Evolutionary conservation across 345 rosid species (phyloP), one percentile per base, ranked within the genome.

Genomic region (Lepidium aucheri): DNA sequence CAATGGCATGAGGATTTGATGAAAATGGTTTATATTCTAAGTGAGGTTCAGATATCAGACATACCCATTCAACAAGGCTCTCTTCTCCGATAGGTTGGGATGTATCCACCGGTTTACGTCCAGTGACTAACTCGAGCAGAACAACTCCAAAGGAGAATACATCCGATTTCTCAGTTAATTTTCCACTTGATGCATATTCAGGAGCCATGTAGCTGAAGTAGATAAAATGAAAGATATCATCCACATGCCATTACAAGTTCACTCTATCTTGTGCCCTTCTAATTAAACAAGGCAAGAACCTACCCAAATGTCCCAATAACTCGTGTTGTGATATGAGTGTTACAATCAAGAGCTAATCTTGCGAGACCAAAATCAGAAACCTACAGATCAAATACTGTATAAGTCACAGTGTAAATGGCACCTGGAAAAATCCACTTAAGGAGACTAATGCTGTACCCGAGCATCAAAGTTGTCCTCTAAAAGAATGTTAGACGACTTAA

Each of bases 281-380:
- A 12, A 69, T 16, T 28, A 43, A 51, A 60, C 40, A 20, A 42
- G 8, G 14, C 36, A 60, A 41, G 26, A 2, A 59, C 83, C 38
- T 81, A 93, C 98, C 98, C 99, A 52, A 90, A 94, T 68, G 99
- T 94, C 78, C 99, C 99, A 84, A 94, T 90, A 32, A 94, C 97
- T 1, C 99, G 85, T 4, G 99, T 94, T 20, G 97, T 86, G 49
- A 94, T 68, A 73, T 90, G 99, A 5, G 97, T 86, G 80, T 90
- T 76, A 58, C 90, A 84, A 65, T 94, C 99, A 32, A 86, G 82
- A 64, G 90, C 94, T 82, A 94, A 79, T 70, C 89, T 90, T 69
- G 99, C 99, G 16, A 90, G 95, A 68, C 99, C 99, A 81, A 94
- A 94, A 70, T 94, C 99, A 8, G 99, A 88, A 80, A 94, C 99